Evolutionary conservation across 2,329 filamentous ascomycete genomes (phyloP).

Genomic region (Paecilomyces formosus): DNA sequence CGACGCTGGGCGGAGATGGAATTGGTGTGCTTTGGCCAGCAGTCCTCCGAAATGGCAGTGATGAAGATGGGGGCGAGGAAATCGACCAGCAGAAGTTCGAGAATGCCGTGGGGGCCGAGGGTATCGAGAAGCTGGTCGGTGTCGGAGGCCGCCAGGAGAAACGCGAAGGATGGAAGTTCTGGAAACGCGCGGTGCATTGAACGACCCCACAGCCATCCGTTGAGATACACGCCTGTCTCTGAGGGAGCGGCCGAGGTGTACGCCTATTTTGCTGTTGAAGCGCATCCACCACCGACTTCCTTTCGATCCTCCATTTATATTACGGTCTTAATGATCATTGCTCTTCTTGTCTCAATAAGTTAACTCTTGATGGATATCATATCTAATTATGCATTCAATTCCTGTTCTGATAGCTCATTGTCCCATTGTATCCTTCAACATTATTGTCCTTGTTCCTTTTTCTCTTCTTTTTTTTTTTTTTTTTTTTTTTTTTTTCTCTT

Average conservation of each 20-base stretch:
- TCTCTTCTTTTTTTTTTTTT: neutral
- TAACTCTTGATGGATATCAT: neutral
- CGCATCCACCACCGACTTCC: neutral
- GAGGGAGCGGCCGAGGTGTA: neutral
- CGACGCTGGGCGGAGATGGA: conserved; percentile 84
- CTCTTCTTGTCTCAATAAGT: neutral
- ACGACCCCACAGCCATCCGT: neutral
- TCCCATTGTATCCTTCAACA: neutral
- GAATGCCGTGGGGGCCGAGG: conserved; percentile 73
- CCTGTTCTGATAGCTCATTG: neutral
- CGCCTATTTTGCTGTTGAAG: neutral
- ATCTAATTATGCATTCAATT: neutral
- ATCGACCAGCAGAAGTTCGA: conserved; percentile 88
- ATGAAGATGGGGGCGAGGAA: conserved; percentile 78
- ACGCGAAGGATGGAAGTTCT: conserved; percentile 79
- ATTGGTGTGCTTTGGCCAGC: conserved; percentile 93
- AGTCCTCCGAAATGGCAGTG: conserved; percentile 75
- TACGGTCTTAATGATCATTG: neutral
- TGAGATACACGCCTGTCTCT: neutral
- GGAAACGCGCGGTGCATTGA: conserved; percentile 44
- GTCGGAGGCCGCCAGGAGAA: conserved; percentile 59
- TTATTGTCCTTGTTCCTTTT: neutral
- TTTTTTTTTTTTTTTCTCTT: neutral
- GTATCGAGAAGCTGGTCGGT: conserved; percentile 80
- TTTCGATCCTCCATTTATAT: neutral